A percentile compares a stretch with the other conserved stretches of the same genome.
Conservation (phyloP, 495 filamentous ascomycete species). For the Penicillium canescens region DNA sequence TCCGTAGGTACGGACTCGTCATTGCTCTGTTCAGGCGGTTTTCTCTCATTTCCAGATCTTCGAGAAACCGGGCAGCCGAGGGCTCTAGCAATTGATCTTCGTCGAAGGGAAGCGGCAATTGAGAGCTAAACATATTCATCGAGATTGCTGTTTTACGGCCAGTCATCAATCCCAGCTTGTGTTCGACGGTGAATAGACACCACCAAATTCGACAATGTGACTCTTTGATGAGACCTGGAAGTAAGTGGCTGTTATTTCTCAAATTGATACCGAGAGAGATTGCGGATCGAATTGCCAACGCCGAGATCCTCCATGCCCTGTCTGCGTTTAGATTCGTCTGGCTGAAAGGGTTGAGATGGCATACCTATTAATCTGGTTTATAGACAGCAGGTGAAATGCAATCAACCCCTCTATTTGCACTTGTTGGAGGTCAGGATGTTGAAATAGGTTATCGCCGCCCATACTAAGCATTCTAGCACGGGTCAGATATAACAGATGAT, state of each 20-base stretch:
- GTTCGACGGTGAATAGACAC: slow-evolving; percentile 62
- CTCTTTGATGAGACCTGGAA: slow-evolving; percentile 55
- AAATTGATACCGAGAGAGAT: slow-evolving; percentile 66
- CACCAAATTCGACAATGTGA: slow-evolving; percentile 64
- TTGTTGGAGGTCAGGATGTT: slow-evolving; percentile 55
- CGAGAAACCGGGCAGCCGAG: slow-evolving; percentile 26
- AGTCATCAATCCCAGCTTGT: slow-evolving; percentile 60
- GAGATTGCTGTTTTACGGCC: slow-evolving; percentile 57
- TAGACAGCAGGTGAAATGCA: slow-evolving; percentile 56
- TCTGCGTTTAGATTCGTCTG: not conserved
- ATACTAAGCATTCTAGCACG: slow-evolving; percentile 55
- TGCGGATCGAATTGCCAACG: slow-evolving; percentile 60
- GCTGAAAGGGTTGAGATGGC: not conserved
- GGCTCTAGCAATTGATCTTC: slow-evolving; percentile 49
- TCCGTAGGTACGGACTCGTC: slow-evolving; percentile 35
- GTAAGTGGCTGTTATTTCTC: slow-evolving; percentile 52
- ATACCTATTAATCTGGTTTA: slow-evolving; percentile 60
- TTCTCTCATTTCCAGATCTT: slow-evolving; percentile 27
- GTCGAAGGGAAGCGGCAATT: slow-evolving; percentile 58
- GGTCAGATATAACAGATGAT: slow-evolving; percentile 56
- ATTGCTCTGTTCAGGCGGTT: slow-evolving; percentile 34
- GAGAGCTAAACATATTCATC: slow-evolving; percentile 54
- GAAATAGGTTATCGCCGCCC: slow-evolving; percentile 44
- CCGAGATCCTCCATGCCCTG: slow-evolving; percentile 64
- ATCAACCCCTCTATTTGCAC: slow-evolving; percentile 56